These are phyloP conservation scores for Leccinum variicolor DNA, from an alignment of 768 basidiomycete genomes.

Conservation along the genomic window DNA sequence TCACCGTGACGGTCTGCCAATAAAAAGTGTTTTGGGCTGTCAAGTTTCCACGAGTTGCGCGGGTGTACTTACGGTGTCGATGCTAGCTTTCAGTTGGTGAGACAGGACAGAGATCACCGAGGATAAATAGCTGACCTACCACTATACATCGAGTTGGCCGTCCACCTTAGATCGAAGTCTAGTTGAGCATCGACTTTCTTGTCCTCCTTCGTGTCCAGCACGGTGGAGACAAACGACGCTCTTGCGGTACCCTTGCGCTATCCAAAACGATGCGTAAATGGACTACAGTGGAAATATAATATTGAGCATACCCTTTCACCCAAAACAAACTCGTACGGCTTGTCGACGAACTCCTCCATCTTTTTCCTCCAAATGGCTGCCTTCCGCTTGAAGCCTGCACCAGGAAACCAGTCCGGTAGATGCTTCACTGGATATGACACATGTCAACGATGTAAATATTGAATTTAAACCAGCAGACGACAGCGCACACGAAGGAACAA, in stretches of 20 bases:
- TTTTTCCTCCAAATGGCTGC: conserved; percentile 59
- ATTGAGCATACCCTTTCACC: conserved; percentile 44
- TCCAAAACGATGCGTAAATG: background rate
- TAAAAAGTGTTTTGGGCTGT: conserved; percentile 15
- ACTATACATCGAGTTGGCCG: conserved; percentile 80
- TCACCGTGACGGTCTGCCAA: conserved; percentile 44
- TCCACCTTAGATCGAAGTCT: conserved; percentile 74
- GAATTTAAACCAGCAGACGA: background rate
- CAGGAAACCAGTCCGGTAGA: conserved; percentile 66
- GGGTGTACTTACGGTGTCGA: conserved; percentile 52
- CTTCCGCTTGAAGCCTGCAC: conserved; percentile 61
- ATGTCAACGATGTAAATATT: background rate
- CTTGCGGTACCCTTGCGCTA: conserved; percentile 37
- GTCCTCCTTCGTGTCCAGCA: conserved; percentile 40
- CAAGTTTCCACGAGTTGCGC: background rate
- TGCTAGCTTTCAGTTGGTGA: conserved; percentile 37
- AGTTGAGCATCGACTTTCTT: conserved; percentile 28
- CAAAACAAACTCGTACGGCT: conserved; percentile 58
- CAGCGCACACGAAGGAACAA: conserved; percentile 33
- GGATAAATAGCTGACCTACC: conserved; percentile 24
- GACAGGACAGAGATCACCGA: background rate
- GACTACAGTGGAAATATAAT: background rate
- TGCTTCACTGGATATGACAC: conserved; percentile 38
- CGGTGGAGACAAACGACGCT: conserved; percentile 44
- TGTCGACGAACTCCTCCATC: conserved; percentile 62